Base-by-base conservation (phyloP, 2,329 filamentous ascomycete species). In the Fusarium hostae region DNA sequence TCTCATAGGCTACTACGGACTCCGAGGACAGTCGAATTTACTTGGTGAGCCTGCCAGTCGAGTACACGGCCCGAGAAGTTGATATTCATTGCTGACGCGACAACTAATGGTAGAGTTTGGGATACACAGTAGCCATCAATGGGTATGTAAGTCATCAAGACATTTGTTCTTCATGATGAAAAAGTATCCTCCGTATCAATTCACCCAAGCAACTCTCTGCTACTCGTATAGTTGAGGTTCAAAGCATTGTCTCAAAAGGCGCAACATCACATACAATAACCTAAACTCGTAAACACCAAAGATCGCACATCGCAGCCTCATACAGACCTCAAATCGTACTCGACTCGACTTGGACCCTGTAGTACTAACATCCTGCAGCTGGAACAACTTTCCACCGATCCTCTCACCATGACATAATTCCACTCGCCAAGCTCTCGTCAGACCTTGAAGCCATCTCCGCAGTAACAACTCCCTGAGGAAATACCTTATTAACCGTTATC, bases 381-480 rank as follows among this genome's bases (percentile, higher is more conserved):
- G 73, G 73, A 75, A 75, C 55, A 75, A 72, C 62, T 12, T 75
- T 75, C 48, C 11, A 47, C 73, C 73, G 73, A 24, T 35, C 54
- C 32, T 56, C n/a, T 52, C 51, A 51, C 18, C 62, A 71, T 72
- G 70, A 72, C 70, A 72, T 71, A 73, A 72, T 67, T 55, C 52
- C 20, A 37, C 35, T 45, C 22, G 62, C 58, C 70, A 71, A 67
- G 51, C 50, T 52, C 41, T 43, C 7, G 20, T 58, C 61, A 67
- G 37, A 45, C 22, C 20, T 45, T 67, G 70, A 72, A 56, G 70
- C 26, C 43, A 73, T 73, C 66, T 57, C 70, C 66, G 64, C 61
- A 40, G 26, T 16, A 40, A 40, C 18, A 48, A 4, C 24, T n/a
- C n/a, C n/a, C 32, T 52, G 34, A 40, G 48, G 34, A 52, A 52